phyloP scores from a whole-genome alignment of 176 grass and related monocot genomes.

The Raddia guianensis region DNA sequence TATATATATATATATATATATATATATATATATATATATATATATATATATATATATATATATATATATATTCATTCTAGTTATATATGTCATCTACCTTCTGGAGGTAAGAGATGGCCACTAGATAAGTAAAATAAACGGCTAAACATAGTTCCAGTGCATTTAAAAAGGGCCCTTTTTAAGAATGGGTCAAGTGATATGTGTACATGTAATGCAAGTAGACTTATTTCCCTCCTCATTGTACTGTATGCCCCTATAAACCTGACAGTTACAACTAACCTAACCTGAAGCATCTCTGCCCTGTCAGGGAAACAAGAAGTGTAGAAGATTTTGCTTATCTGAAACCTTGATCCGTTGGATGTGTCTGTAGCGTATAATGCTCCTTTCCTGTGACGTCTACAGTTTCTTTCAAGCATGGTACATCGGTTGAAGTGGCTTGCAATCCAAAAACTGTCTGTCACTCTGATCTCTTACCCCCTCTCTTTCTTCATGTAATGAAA shows the following conservation, averaged over 20 bases:
- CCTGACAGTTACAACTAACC: conserved; percentile 11
- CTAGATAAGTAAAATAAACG: no score
- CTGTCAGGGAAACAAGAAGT: not conserved
- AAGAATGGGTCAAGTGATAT: not conserved
- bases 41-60: no score
- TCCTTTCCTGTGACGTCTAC: not conserved
- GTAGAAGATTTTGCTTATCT: not conserved
- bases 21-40: no score
- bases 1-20: no score
- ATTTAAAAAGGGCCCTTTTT: no score
- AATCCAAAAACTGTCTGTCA: not conserved
- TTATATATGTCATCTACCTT: no score
- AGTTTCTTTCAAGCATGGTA: not conserved
- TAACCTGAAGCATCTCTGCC: not conserved
- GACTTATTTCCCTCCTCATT: not conserved
- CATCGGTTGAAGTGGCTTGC: conserved; percentile 11
- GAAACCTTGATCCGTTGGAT: not conserved
- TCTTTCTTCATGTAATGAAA: not conserved
- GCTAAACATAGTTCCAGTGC: no score
- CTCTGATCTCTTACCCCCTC: not conserved
- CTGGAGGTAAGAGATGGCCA: no score
- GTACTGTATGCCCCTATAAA: not conserved
- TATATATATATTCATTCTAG: no score
- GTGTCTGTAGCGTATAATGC: not conserved
- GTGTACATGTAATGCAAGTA: not conserved